Base-by-base conservation (phyloP, 352 stramenopile species). In the Globisporangium megalacanthum region DNA sequence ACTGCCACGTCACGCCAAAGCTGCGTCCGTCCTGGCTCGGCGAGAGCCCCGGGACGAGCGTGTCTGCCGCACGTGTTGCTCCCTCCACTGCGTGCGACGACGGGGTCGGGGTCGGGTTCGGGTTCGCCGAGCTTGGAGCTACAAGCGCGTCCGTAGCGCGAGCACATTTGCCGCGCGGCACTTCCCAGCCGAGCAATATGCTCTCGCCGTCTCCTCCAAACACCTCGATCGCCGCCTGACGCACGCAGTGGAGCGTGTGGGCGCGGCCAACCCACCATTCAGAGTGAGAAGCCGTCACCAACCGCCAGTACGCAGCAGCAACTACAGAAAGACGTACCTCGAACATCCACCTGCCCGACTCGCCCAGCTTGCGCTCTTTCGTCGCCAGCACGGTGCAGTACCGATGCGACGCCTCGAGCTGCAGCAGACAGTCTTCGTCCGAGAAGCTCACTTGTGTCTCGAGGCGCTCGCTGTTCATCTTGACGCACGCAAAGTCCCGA, bases 291-390 rank as follows among this genome's bases (percentile, higher is more conserved):
- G 14, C 14, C 41, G 6, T 0, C 8, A 50, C 0, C 13, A 44
- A 5, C 35, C 6, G 11, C 13, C 13, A 41, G 48, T 39, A 25
- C 22, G 11, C 9, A 25, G 22, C 10, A 39, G n/a, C 37, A 13
- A 13, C 4, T 14, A 37, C 22, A 6, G 11, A 15, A 33, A 19
- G 35, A 8, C 20, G 13, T 50, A 83, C 79, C 64, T 92, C 79
- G 36, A 86, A 92, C 78, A 92, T 88, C 82, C 82, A 92, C 49
- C 79, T 78, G 4, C 79, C 79, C 19, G 78, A 88, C 55, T 90
- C 78, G 2, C 79, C 82, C 60, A 86, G 78, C 15, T 75, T 74
- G 14, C 79, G 70, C 52, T 81, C 73, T 54, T 90, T 92, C 6
- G 79, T 92, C 13, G 77, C 82, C 22, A 85, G 52, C 3, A 88